Evolutionary conservation across 495 filamentous ascomycete species (phyloP).

Genomic region (Corynascus novoguineensis): DNA sequence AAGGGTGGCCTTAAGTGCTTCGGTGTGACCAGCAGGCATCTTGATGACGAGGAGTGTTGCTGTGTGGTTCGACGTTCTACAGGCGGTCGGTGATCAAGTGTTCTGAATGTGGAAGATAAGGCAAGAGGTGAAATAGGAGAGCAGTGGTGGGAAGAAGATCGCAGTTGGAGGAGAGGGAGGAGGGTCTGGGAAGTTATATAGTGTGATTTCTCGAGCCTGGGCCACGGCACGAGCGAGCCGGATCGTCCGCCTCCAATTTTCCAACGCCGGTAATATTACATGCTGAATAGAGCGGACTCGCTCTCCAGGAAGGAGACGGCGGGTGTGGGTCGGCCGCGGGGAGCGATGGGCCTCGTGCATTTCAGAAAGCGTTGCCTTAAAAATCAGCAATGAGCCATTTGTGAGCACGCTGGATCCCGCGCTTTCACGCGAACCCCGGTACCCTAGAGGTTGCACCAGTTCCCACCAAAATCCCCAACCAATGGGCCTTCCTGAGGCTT

Average conservation of each 20-base stretch:
- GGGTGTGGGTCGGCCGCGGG: conserved; percentile 5
- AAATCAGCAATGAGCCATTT: conserved; percentile 19
- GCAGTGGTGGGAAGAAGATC: neutral
- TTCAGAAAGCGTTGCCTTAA: neutral
- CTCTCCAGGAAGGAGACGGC: conserved; percentile 5
- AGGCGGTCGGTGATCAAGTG: too few species aligned
- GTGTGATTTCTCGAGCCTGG: neutral
- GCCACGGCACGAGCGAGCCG: neutral
- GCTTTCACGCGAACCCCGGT: conserved; percentile 2
- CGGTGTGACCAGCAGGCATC: conserved; percentile 7
- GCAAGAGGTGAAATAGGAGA: neutral
- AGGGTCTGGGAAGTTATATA: conserved; percentile 5
- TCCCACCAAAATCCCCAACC: neutral
- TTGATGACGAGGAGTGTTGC: conserved; percentile 1
- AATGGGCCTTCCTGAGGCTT: neutral
- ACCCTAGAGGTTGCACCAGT: conserved; percentile 7
- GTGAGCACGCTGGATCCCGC: neutral
- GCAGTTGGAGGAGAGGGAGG: neutral
- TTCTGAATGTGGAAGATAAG: neutral
- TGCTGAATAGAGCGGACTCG: conserved; percentile 1
- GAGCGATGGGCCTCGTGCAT: neutral
- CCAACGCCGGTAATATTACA: conserved; percentile 5
- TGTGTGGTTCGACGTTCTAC: neutral
- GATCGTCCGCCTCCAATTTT: neutral
- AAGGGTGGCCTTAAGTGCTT: conserved; percentile 29